Conservation (phyloP, 179 eudicot species). For the Vitellaria paradoxa region DNA sequence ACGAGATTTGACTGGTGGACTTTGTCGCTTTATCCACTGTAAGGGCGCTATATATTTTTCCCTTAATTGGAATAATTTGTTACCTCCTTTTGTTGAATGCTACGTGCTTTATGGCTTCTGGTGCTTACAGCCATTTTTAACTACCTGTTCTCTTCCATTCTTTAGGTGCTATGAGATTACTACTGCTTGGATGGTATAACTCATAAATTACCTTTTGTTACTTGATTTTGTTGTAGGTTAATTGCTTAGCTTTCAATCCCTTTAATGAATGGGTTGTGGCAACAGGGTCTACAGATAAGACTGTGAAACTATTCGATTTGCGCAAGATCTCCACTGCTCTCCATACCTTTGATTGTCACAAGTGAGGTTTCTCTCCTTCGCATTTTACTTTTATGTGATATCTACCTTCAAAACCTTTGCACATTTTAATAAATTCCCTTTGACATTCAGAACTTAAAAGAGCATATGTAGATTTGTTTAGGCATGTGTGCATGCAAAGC, state of each 20-base stretch:
- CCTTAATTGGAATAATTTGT: neutral
- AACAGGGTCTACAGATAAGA: slow-evolving; percentile 94
- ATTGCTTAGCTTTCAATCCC: slow-evolving; percentile 94
- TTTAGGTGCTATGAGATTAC: neutral
- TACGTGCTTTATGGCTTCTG: neutral
- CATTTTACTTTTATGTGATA: neutral
- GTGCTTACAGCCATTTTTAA: neutral
- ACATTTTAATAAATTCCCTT: neutral
- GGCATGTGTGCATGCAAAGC: too few species aligned
- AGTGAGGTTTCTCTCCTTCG: slow-evolving; percentile 44
- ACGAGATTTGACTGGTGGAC: too few species aligned
- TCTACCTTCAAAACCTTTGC: neutral
- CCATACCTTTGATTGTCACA: slow-evolving; percentile 90
- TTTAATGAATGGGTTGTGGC: slow-evolving; percentile 96
- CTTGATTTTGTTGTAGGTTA: slow-evolving; percentile 50
- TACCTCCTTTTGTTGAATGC: neutral
- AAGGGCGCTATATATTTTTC: neutral
- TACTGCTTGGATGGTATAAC: slow-evolving; percentile 1
- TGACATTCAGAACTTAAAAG: too few species aligned
- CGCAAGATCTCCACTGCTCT: slow-evolving; percentile 68
- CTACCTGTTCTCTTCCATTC: neutral
- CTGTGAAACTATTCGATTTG: slow-evolving; percentile 84
- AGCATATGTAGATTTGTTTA: neutral
- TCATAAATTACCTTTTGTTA: neutral
- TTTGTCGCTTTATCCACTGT: too few species aligned